Base-by-base conservation (phyloP, 2,329 filamentous ascomycete species). In the Thielaviopsis cerberus region DNA sequence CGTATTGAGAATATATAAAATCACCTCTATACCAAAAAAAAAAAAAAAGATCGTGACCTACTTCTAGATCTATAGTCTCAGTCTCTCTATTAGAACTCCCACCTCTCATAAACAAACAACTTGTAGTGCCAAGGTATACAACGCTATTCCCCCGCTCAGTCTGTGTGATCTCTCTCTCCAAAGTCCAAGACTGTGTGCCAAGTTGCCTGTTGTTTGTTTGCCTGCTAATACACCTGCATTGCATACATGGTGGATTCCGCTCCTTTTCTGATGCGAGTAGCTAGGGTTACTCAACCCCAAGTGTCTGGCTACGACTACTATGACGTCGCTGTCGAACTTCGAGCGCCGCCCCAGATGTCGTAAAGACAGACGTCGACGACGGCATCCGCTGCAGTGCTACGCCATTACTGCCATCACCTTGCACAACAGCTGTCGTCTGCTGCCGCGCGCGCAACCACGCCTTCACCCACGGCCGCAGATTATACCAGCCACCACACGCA, bases 341-440 rank as follows among this genome's bases (percentile, higher is more conserved):
- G 27, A 58, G 57, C 10, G 59, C 52, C 26, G 53, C 53, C 4
- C 59, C 56, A 11, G 59, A n/a, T 6, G 80, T 83, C 8, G 76
- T 71, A 62, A 84, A 84, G 0, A 83, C 81, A 0, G 80, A 83
- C 1, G 77, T 82, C 4, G 80, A 82, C 1, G 80, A 82, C 1
- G 75, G 74, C 62, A 78, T 64, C 25, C 74, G 68, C 61, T 76
- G 72, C 45, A 79, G 62, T n/a, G 69, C 63, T 23, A 78, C 26
- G 1, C 55, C 62, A 24, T 61, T 25, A 10, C n/a, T n/a, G 2
- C 20, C 24, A 4, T 10, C 51, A 15, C 10, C 26, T 30, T 25
- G 8, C 20, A 26, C 26, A 8, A 17, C 25, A n/a, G 13, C 26
- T 26, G 57, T 52, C 17, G 34, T 37, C 48, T 48, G 26, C 53